Evolutionary conservation across 202 grass and related monocot species (phyloP).

Genomic region (Panicum virgatum): DNA sequence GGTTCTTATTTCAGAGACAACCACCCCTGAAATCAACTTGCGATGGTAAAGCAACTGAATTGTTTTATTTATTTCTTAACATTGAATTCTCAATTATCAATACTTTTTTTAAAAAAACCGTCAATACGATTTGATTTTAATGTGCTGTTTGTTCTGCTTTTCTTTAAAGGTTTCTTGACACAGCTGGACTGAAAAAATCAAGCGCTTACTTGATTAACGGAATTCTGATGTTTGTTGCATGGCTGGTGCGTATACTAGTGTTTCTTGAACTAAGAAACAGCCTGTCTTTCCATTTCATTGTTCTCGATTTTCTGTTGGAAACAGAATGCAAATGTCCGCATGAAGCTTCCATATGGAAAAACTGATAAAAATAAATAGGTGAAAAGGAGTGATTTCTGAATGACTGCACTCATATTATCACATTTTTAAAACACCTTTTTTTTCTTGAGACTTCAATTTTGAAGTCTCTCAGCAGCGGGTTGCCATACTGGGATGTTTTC

Average conservation of each 20-base stretch:
- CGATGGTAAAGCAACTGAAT: constrained; percentile 69
- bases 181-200: constrained; percentile 87
- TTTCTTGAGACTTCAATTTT: not conserved
- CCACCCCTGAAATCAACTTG: constrained; percentile 87
- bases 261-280: not conserved
- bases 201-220: constrained; percentile 90
- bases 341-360: not conserved
- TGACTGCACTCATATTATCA: not conserved
- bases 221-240: constrained; percentile 76
- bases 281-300: not conserved
- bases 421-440: not conserved
- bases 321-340: not conserved
- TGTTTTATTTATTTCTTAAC: constrained; percentile 3
- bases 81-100: not conserved
- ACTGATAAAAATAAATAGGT: not conserved
- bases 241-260: constrained; percentile 60
- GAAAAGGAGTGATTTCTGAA: not conserved
- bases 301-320: constrained; percentile 20
- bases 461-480: not conserved
- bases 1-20: constrained; percentile 87
- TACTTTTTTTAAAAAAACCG: constrained; percentile 9
- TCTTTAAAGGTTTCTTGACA: constrained; percentile 88
- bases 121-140: constrained; percentile 24
- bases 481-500: not conserved
- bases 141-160: constrained; percentile 27